Evolutionary conservation across 768 basidiomycete genomes (phyloP).

Genomic region (Russula compacta): DNA sequence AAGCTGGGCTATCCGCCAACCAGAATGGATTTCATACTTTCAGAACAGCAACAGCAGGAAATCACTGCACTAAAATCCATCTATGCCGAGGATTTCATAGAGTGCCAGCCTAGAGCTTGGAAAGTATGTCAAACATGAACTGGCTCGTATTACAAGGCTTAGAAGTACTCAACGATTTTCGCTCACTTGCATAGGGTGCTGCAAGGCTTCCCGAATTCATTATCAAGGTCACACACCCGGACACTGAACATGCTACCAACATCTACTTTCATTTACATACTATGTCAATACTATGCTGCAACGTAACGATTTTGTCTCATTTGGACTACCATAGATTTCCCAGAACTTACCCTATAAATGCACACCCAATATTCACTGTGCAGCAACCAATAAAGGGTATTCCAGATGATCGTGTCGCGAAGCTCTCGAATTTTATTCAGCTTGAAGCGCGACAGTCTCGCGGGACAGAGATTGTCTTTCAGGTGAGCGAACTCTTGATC

Average conservation of each 20-base stretch:
- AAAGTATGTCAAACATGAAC: conserved; percentile 42
- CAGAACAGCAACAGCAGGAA: conserved; percentile 57
- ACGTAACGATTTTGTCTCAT: conserved; percentile 1
- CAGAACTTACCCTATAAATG: conserved; percentile 71
- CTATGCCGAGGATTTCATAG: conserved; percentile 68
- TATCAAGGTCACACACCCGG: conserved; percentile 61
- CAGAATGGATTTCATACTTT: conserved; percentile 60
- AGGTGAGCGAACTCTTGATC: conserved; percentile 37
- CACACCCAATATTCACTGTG: conserved; percentile 58
- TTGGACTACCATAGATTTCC: conserved; percentile 45
- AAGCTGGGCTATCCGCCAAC: neutral
- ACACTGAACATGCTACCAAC: conserved; percentile 44
- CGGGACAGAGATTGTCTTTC: conserved; percentile 73
- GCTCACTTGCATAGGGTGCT: conserved; percentile 41
- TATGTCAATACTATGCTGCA: conserved; percentile 40
- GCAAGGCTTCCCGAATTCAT: conserved; percentile 65
- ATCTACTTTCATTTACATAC: conserved; percentile 60
- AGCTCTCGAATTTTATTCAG: conserved; percentile 51
- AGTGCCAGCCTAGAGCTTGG: conserved; percentile 72
- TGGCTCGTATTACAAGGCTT: neutral
- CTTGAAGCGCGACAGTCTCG: conserved; percentile 53
- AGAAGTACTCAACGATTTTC: neutral
- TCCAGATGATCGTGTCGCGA: conserved; percentile 44
- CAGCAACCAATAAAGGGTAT: conserved; percentile 59
- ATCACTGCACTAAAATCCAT: conserved; percentile 75